These are phyloP conservation scores for Mucor lusitanicus DNA, from an alignment of 371 early-diverging fungal species.

Conservation along the genomic window DNA sequence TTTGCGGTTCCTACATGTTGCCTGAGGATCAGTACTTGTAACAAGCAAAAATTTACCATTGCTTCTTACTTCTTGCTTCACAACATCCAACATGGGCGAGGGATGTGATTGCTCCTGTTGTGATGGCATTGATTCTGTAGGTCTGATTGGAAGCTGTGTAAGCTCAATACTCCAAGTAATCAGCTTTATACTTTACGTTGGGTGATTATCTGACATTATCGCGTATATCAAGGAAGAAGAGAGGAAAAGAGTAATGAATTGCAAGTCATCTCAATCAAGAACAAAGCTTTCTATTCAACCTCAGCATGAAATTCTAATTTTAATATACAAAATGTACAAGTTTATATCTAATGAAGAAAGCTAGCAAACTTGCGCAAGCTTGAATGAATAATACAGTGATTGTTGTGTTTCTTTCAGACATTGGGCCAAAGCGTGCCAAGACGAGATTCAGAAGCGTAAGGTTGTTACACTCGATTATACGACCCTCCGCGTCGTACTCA, in stretches of 20 bases:
- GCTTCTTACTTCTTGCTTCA: constrained; percentile 11
- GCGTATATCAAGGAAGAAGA: neutral
- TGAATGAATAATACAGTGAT: constrained; percentile 66
- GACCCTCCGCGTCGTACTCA: constrained; percentile 65
- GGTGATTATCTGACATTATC: constrained; percentile 13
- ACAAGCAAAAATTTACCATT: neutral
- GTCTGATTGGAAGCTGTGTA: neutral
- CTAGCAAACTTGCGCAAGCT: constrained; percentile 60
- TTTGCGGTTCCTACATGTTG: neutral
- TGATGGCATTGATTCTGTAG: neutral
- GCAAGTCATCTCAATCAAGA: neutral
- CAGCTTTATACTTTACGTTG: neutral
- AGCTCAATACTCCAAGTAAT: neutral
- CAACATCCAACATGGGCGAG: neutral
- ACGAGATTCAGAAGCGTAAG: constrained; percentile 92
- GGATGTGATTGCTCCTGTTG: neutral
- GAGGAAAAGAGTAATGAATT: neutral
- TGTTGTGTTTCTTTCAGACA: constrained; percentile 71
- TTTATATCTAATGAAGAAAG: constrained; percentile 76
- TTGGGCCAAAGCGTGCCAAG: constrained; percentile 74
- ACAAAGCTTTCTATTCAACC: constrained; percentile 4
- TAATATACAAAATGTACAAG: constrained; percentile 78
- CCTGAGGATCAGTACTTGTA: neutral
- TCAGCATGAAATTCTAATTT: neutral
- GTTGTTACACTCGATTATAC: constrained; percentile 71